phyloP scores from a whole-genome alignment of 1,284 basidiomycete species.

The Boletus albobrunnescens region DNA sequence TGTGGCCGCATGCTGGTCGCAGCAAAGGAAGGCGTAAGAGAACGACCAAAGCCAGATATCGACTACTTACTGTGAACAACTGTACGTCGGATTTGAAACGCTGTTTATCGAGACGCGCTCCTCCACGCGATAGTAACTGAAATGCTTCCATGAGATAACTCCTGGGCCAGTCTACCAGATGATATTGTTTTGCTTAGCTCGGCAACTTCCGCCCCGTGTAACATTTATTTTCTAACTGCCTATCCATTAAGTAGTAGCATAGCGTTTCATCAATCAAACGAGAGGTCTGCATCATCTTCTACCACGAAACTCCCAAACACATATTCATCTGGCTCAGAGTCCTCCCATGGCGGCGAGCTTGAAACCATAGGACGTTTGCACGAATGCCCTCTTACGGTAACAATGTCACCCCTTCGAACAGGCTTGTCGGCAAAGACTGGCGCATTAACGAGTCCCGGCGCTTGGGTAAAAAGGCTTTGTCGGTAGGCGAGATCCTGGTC shows the following conservation, averaged over 20 bases:
- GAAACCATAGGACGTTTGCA: conserved; percentile 38
- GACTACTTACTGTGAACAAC: conserved; percentile 59
- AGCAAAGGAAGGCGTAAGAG: conserved; percentile 11
- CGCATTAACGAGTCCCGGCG: conserved; percentile 38
- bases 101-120: conserved; percentile 74
- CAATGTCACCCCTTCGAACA: conserved; percentile 41
- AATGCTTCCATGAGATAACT: conserved; percentile 60
- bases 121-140: conserved; percentile 73
- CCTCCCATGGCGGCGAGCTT: conserved; percentile 56
- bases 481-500: conserved; percentile 67
- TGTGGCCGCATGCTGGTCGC: conserved; percentile 27
- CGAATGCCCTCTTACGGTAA: conserved; percentile 23
- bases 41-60: conserved; percentile 1
- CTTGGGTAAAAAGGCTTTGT: conserved; percentile 68
- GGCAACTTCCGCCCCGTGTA: neutral
- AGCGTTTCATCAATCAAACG: conserved; percentile 23
- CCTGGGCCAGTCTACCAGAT: too few species aligned
- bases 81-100: conserved; percentile 70
- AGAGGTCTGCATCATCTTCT: conserved; percentile 59
- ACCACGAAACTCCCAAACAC: conserved; percentile 73
- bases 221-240: neutral
- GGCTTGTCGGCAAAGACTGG: conserved; percentile 56
- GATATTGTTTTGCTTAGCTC: neutral
- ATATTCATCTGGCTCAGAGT: conserved; percentile 57
- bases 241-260: conserved; percentile 5